Evolutionary conservation across 371 early-diverging fungal genomes (phyloP), one percentile per base, ranked within the genome.

Genomic region (Conidiobolus incongruus): DNA sequence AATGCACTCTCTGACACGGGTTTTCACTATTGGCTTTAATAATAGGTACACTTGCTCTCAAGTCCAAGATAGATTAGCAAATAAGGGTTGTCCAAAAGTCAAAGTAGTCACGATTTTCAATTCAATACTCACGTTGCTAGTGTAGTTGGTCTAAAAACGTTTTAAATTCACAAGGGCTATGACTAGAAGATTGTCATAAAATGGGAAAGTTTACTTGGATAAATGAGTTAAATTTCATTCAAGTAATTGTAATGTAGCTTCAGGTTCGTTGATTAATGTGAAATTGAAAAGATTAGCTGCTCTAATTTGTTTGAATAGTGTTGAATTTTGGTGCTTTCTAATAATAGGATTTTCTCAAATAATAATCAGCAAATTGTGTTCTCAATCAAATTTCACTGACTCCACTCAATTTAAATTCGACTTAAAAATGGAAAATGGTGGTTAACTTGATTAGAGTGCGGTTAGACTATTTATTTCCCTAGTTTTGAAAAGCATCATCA

Each of bases 311-410:
- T 54, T 56, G 46, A 55, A 57, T 7, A 1, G 56, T 50, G n/a
- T 41, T 38, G 40, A 56, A 68, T 1, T 45, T 35, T 0, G 47
- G 19, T 17, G 37, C 47, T 43, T 63, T 64, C 1, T 47, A 48
- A 3, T 52, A 34, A 1, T 54, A 30, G 2, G 68, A 62, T 21
- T 41, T 47, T n/a, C 56, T 35, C 19, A 68, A 50, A 41, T 62
- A 62, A 44, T 68, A 68, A 56, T 60, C 63, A 2, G 53, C 62
- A 50, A 57, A 68, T 13, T 51, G 52, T 6, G 68, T 68, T 13
- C 57, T 52, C 11, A 65, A 36, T 62, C 63, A 68, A 31, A 68
- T 52, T 32, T 60, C 61, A 12, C 63, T 60, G 15, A 15, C n/a
- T 1, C 58, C 57, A 38, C 44, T 47, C 17, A 47, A 29, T 15